These are phyloP conservation scores for Neonectria faginata DNA, from an alignment of 2,329 filamentous ascomycete species.

Conservation along the genomic window DNA sequence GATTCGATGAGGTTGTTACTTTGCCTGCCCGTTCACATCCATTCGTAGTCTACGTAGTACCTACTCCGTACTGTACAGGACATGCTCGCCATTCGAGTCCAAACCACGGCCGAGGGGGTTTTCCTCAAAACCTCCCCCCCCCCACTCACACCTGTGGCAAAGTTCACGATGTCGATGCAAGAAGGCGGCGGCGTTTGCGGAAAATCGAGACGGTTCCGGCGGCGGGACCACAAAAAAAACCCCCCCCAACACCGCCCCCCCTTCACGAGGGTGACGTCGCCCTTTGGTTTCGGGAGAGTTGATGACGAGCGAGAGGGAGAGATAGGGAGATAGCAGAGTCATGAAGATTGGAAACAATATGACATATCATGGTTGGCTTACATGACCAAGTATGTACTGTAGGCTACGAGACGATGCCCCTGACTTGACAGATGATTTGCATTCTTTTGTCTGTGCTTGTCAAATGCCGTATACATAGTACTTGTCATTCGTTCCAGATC, in stretches of 20 bases:
- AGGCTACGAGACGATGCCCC: background rate
- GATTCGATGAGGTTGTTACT: background rate
- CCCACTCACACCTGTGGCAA: conserved; percentile 37
- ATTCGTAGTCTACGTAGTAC: background rate
- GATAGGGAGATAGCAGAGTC: background rate
- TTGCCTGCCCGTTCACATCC: background rate
- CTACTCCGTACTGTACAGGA: too few species aligned
- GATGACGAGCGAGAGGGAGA: too few species aligned
- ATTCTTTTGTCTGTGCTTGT: too few species aligned
- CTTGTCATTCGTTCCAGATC: background rate
- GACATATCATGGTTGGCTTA: background rate
- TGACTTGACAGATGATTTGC: background rate
- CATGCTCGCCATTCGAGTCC: too few species aligned
- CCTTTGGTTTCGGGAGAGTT: background rate
- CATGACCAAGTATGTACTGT: too few species aligned
- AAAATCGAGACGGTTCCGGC: conserved; percentile 22
- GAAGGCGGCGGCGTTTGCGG: conserved; percentile 24
- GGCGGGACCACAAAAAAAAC: background rate
- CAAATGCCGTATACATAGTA: too few species aligned
- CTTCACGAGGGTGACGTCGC: background rate
- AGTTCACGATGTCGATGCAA: conserved; percentile 16
- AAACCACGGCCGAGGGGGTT: too few species aligned
- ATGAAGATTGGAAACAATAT: background rate
- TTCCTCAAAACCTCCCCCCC: background rate
- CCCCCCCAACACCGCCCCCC: background rate